Base-by-base conservation (phyloP, 2,329 filamentous ascomycete species). In the Cercospora brassicicola region DNA sequence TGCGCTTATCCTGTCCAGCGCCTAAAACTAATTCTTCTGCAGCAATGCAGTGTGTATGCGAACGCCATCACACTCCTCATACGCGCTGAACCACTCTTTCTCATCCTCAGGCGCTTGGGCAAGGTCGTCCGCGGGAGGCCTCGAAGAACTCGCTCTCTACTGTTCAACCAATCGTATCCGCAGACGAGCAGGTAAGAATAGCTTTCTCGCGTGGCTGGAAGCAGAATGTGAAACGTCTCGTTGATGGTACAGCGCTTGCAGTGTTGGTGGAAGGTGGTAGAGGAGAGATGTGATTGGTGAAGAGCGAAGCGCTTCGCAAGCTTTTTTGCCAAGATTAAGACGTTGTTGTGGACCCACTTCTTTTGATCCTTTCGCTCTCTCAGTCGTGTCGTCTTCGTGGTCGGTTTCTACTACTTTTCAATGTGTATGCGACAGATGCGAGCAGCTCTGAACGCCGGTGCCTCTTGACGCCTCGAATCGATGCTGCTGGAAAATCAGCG, bases 241-340 rank as follows among this genome's bases (percentile, higher is more conserved):
- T 23, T 42, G 13, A 56, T 36, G 36, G 31, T 45, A 5, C 51
- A 42, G 62, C 62, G 62, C 62, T 64, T 64, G 62, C 36, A 36
- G 26, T 28, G 18, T 23, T 56, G 59, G 53, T 13, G 45, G 20
- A 2, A 5, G 26, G 23, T 10, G 33, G 20, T 4, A 51, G n/a
- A 33, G 20, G 51, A 39, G 33, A 33, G 11, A 36, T n/a, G 9
- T 64, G 62, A 64, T 64, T 64, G 62, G 62, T 64, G 31, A 57
- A 20, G 59, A 15, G n/a, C 51, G 62, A 64, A 57, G 62, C 62
- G 62, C 62, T 56, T 30, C 30, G 23, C 13, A 62, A 51, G n/a
- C 39, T 36, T n/a, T n/a, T n/a, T n/a, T n/a, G n/a, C n/a, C n/a
- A n/a, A n/a, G n/a, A n/a, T n/a, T n/a, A n/a, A n/a, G n/a, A n/a